Conservation (phyloP, 495 filamentous ascomycete species). For the Paragyromitra xinjiangensis region DNA sequence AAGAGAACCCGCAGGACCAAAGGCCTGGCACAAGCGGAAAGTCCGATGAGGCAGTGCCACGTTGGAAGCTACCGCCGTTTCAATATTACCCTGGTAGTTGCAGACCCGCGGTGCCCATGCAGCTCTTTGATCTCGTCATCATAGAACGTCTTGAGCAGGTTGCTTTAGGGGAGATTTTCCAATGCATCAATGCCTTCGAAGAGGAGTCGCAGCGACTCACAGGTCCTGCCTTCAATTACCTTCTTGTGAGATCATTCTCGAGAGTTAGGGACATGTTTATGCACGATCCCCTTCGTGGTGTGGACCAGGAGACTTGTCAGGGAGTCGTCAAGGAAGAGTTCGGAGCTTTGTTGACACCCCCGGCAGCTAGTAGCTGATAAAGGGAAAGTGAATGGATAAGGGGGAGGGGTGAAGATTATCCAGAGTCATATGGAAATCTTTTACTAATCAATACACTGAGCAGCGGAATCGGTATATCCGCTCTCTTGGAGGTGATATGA, state of each 20-base stretch:
- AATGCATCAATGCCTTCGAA: slow-evolving; percentile 34
- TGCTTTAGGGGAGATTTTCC: slow-evolving; percentile 42
- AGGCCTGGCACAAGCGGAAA: slow-evolving; percentile 1
- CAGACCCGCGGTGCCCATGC: slow-evolving; percentile 44
- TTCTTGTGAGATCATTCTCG: slow-evolving; percentile 40
- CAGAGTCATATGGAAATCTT: background rate
- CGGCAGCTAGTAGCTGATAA: background rate
- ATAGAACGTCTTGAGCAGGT: slow-evolving; percentile 44
- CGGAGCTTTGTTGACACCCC: slow-evolving; percentile 24
- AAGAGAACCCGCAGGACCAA: background rate
- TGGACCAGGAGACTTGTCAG: slow-evolving; percentile 38
- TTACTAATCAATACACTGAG: slow-evolving; percentile 32
- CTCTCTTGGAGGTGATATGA: slow-evolving; percentile 9
- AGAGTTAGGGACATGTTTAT: slow-evolving; percentile 47
- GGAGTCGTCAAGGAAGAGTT: slow-evolving; percentile 35
- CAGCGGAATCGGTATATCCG: slow-evolving; percentile 14
- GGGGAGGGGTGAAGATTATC: background rate
- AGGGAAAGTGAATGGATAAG: background rate
- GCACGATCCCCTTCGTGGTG: slow-evolving; percentile 39
- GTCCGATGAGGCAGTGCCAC: slow-evolving; percentile 1
- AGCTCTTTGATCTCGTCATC: slow-evolving; percentile 40
- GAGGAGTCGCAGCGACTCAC: slow-evolving; percentile 40
- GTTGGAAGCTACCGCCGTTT: slow-evolving; percentile 39
- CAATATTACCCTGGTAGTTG: slow-evolving; percentile 25
- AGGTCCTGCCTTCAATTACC: slow-evolving; percentile 34